Conservation (phyloP, 176 grass and related monocot species). For the Musa acuminata region DNA sequence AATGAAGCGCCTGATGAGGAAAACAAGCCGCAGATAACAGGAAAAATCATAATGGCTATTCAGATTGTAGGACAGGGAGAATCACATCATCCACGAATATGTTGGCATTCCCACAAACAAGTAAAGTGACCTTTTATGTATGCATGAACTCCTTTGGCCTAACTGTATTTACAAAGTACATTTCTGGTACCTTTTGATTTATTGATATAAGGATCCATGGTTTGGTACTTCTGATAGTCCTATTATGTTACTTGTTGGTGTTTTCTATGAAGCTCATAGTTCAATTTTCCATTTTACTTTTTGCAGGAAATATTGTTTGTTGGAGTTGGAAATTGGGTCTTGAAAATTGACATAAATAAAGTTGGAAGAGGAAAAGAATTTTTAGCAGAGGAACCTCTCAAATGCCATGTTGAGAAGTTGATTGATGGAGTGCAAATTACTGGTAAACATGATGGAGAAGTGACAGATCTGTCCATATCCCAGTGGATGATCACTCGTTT, state of each 20-base stretch:
- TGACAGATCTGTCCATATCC: constrained; percentile 82
- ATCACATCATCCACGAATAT: constrained; percentile 82
- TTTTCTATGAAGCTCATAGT: not conserved
- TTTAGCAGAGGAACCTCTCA: constrained; percentile 55
- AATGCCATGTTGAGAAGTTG: constrained; percentile 55
- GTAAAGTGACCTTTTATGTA: constrained; percentile 32
- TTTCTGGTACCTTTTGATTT: not conserved
- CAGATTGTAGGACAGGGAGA: constrained; percentile 66
- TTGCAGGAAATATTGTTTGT: constrained; percentile 80
- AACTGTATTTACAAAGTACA: constrained; percentile 15
- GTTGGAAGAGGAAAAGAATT: constrained; percentile 69
- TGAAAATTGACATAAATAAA: constrained; percentile 78
- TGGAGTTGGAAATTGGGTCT: constrained; percentile 63
- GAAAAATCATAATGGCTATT: constrained; percentile 67
- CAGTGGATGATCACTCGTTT: constrained; percentile 97
- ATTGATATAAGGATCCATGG: no score
- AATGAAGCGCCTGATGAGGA: constrained; percentile 75
- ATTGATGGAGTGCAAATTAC: constrained; percentile 55
- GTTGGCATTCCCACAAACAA: constrained; percentile 98
- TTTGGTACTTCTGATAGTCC: no score
- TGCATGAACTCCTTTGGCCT: not conserved
- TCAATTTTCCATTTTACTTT: not conserved
- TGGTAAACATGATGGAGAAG: constrained; percentile 83
- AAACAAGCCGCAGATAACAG: constrained; percentile 85
- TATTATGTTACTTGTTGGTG: no score